Base-by-base conservation (phyloP, 2,329 filamentous ascomycete genomes). In the Ceratocystiopsis minuta region DNA sequence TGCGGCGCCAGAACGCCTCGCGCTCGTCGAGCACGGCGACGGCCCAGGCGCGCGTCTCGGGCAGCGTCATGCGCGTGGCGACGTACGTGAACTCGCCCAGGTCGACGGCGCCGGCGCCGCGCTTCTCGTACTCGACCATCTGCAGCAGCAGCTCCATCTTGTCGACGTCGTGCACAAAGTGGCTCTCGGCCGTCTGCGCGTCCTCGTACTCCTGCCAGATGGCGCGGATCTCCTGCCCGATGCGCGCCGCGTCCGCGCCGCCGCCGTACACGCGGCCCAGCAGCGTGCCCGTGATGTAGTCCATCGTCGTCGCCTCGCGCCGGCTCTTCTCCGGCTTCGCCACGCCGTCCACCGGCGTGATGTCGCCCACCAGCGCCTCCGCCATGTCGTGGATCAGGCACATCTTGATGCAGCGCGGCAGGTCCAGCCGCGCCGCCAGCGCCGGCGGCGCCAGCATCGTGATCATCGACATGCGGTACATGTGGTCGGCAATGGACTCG, bases 401-500 rank as follows among this genome's bases (percentile, higher is more conserved):
- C 87, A 98, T 95, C 62, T 84, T 84, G 53, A 85, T 88, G 67
- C 90, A 98, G 51, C 78, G 79, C 20, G 71, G 62, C 34, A 94
- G 69, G 56, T 96, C 80, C 54, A 96, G 67, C 34, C 71, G 72
- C 0, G 74, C 62, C 3, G 76, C 68, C 12, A 95, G 72, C 1
- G 79, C 63, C 0, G 82, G 69, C 2, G 90, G 88, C 3, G 85
- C 86, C 49, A 95, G 74, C 78, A 98, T 83, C 49, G 84, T 86
- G 59, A 98, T 85, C 51, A 98, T 73, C 39, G 87, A 85, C 90
- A 98, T 98, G 62, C 90, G 86, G 63, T 96, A 98, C 90, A 98
- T 98, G 69, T 98, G 90, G 64, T 98, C 90, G 42, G 84, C 73
- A 55, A 98, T 95, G 2, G 85, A 93, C 61, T 98, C 90, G 57